Base-by-base conservation (phyloP, 176 grass and related monocot species). In the Alopecurus myosuroides region DNA sequence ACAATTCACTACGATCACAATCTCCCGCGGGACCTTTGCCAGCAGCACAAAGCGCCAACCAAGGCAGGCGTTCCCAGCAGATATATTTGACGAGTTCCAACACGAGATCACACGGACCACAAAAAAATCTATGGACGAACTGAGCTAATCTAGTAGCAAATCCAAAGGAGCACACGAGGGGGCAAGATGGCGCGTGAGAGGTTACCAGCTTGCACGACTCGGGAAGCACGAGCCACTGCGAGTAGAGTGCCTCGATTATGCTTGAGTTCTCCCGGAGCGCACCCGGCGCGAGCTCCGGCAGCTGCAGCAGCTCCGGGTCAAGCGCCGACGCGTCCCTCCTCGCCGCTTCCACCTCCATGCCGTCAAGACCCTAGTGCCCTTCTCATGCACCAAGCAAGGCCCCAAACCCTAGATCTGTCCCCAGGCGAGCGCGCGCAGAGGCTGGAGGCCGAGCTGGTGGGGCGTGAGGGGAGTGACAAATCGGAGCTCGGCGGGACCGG, bases 291-390 rank as follows among this genome's bases (percentile, higher is more conserved):
- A 99, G 82, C 88, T 99, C 97, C 49, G 97, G 72, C 63, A 99
- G 89, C 90, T 94, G 97, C 60, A 99, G 85, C 57, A 99, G 92
- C 86, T 99, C 97, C 71, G 93, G 93, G 92, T 99, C 94, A 13
- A 99, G 92, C 73, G 90, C 77, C n/a, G 94, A 88, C 75, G 88
- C 76, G 34, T 99, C 94, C 84, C 86, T 91, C 83, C 87, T 90
- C 74, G 76, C 82, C 37, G 77, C 84, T 49, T 97, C 94, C 86
- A 92, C 93, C 78, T 93, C 93, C 93, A 98, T 98, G 63, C 79
- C 70, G 60, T 74, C 53, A 83, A 77, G 83, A 85, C 29, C 23
- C 70, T 30, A 31, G 85, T n/a, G 41, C 65, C 84, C 92, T 90
- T 93, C 89, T 93, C 95, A 93, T 93, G 79, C 95, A 98, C 80